Evolutionary conservation across 2,329 filamentous ascomycete genomes (phyloP), one percentile per base, ranked within the genome.

Genomic region (Fusarium pininemorale): DNA sequence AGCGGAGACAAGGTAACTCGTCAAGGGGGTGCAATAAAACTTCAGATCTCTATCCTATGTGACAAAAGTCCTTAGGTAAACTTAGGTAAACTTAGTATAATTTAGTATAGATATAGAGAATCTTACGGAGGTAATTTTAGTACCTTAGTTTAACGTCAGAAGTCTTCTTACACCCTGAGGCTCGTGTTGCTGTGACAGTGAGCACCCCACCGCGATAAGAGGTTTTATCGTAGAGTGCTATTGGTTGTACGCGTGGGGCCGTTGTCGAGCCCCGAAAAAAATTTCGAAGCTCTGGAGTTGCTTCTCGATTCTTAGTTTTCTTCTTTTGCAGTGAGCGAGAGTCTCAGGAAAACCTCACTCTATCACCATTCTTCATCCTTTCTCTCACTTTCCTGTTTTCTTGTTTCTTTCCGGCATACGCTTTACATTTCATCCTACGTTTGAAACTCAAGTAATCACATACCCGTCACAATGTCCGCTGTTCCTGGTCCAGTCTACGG

Each of bases 401-500:
- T 56, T 54, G 53, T 65, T 66, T 45, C 56, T 50, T 62, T 53
- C 65, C 39, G 38, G n/a, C 45, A 30, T 41, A 48, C 47, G 26
- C 35, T 58, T 59, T 18, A 51, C 16, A 57, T 62, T 48, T 47
- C 50, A 62, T 66, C 38, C 35, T 53, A 45, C 42, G 57, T 37
- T 54, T 28, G 30, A 69, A 35, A 20, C 22, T 56, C 35, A 56
- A 55, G 22, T 54, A 45, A 64, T 56, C 42, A 56, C 50, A 50
- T 32, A 53, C n/a, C 56, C 54, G 59, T 66, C 77, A 85, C 78
- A 77, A 91, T 91, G 89, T 85, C 88, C 83, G 82, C 87, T 74
- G 81, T 88, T 80, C 88, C 90, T 75, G 93, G 96, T 84, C 94
- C 93, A 83, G 89, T 98, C 82, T 99, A 96, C 83, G 95, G 95